Base-by-base conservation (phyloP, 768 basidiomycete genomes). In the Rhodotorula babjevae region DNA sequence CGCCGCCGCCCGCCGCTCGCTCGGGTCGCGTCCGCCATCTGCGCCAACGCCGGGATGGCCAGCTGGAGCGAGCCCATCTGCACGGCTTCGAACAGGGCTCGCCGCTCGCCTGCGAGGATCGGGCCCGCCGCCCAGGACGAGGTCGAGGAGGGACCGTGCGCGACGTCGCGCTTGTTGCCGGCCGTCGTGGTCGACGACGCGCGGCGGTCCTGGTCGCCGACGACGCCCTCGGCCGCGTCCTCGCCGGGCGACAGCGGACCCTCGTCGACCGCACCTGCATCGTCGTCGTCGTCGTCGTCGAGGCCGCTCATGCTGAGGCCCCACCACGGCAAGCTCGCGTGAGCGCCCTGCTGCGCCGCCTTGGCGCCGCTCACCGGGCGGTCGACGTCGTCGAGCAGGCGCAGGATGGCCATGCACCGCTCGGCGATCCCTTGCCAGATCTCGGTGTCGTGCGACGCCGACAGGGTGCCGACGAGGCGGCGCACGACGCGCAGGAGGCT, bases 401-500 rank as follows among this genome's bases (percentile, higher is more conserved):
- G 58, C 6, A 83, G 73, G 2, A 76, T 80, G 68, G 82, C 80
- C 56, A 80, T 75, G 52, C 81, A 73, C n/a, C 82, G 68, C 18
- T 82, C 74, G 61, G 79, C 78, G 9, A 82, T 77, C 5, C 79
- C 73, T 23, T 65, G 66, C 70, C 78, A 81, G 27, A 78, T 67
- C 68, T 80, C 79, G 27, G 67, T 56, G 29, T 61, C 71, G 52
- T 69, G 67, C 12, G 74, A 73, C 29, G 55, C 18, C 25, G 47
- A 7, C 57, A 42, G 2, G 23, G 58, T 63, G 33, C 69, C 74
- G 25, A 44, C 76, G 23, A 77, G 69, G 21, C 70, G 63, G 7
- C 70, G 60, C 18, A 81, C 77, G 56, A 82, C 58, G n/a, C 79
- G 76, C 29, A 77, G 82, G 84, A 94, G 85, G 47, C 92, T 84